Evolutionary conservation across 192 early-diverging fungal genomes (phyloP).

Genomic region (Rhizoclosmatium sp.): DNA sequence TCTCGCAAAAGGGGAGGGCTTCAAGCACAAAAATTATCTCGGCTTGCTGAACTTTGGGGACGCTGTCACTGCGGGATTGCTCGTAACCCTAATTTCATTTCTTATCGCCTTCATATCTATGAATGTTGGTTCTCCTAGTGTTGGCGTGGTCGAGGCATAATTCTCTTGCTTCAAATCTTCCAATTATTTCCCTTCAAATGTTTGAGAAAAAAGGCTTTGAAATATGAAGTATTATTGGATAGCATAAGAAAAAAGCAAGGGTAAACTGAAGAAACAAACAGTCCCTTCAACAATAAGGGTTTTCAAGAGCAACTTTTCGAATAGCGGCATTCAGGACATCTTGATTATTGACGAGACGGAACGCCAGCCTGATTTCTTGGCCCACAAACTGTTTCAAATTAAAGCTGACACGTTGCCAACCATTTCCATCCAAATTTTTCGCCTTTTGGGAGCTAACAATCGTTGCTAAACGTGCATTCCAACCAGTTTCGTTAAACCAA

Average conservation of each 20-base stretch:
- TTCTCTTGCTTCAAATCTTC: not conserved
- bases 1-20: conserved; percentile 8
- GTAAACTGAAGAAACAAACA: too few species aligned
- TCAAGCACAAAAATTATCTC: conserved; percentile 9
- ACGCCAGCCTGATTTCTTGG: not conserved
- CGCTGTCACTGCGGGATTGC: not conserved
- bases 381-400: conserved; percentile 11
- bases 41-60: conserved; percentile 7
- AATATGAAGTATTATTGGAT: not conserved
- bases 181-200: not conserved
- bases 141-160: not conserved
- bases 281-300: not conserved
- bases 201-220: not conserved
- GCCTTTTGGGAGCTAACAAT: not conserved
- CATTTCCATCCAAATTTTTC: not conserved
- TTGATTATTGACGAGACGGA: conserved; percentile 21
- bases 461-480: not conserved
- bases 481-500: conserved; percentile 6
- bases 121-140: not conserved
- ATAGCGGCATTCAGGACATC: conserved; percentile 3
- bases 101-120: not conserved
- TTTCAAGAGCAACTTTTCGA: not conserved
- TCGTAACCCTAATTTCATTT: not conserved
- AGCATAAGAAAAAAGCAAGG: not conserved
- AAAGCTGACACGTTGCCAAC: not conserved